Percentiles rank a stretch among this genome's conserved stretches.
Conservation (phyloP, 2,329 filamentous ascomycete genomes). For the Colletotrichum sp. region DNA sequence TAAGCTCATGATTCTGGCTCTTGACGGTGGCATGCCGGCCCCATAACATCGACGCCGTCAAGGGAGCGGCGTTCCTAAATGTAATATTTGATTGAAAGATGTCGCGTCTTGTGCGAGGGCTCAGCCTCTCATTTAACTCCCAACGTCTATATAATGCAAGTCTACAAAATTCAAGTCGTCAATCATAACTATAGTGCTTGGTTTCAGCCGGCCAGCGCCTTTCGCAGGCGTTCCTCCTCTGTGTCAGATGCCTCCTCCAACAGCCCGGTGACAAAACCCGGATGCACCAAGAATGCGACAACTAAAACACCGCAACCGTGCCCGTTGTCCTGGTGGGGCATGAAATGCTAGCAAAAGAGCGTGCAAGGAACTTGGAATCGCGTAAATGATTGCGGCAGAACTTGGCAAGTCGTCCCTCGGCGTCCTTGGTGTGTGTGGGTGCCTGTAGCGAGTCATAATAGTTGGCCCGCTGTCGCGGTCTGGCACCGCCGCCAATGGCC, state of each 20-base stretch:
- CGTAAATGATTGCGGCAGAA: background rate
- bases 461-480: background rate
- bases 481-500: accelerated
- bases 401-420: background rate
- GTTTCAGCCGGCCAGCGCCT: background rate
- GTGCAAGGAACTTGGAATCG: background rate
- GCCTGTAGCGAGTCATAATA: background rate
- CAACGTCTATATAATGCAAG: background rate
- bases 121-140: background rate
- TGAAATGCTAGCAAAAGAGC: background rate
- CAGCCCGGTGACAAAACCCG: background rate
- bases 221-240: background rate
- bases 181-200: background rate
- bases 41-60: background rate
- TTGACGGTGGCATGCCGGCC: background rate
- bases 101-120: background rate
- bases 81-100: background rate
- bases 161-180: background rate
- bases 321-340: background rate
- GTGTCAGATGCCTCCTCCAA: background rate
- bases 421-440: accelerated
- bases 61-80: background rate
- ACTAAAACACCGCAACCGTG: background rate
- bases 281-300: background rate
- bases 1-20: background rate